Evolutionary conservation across 2,329 filamentous ascomycete genomes (phyloP), one percentile per base, ranked within the genome.

Genomic region (Waltergamsia citrina): DNA sequence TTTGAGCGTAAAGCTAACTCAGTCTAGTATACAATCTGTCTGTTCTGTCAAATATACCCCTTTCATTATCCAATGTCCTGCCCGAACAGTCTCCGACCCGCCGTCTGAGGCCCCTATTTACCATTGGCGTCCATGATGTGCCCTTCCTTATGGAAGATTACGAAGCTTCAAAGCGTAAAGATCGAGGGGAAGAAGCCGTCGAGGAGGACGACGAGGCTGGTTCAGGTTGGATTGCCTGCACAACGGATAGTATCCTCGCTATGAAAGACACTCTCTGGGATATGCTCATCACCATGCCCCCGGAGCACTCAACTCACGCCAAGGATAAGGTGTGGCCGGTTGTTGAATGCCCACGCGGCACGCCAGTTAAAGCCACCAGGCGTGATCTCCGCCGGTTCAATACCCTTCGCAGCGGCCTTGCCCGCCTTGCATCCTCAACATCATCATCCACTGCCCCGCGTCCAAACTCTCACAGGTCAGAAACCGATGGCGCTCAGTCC

Each of bases 81-180:
- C 74, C 80, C 15, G 54, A 71, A 1, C 67, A 69, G 18, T 69
- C 74, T 4, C 67, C 77, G 18, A 68, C 74, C 1, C 69, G 82
- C 39, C 70, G 85, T 38, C 69, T 92, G 20, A 74, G 79, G 17
- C 83, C 90, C 1, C 70, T 98, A n/a, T 98, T 96, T 62, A 87
- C 81, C 34, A 74, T 98, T 38, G 92, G 92, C 32, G 80, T 98
- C 12, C 85, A 94, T 54, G 92, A 98, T 51, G 94, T 98, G 32
- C 75, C 84, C 5, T 77, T 81, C 37, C 69, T 96, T 5, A 68
- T 78, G 44, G 66, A 76, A 36, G 70, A 82, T 41, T 67, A 68
- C n/a, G 61, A 67, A 17, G 60, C 62, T 3, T 57, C 57, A 31
- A 64, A 61, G 50, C 54, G 49, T 41, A 50, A 51, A n/a, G 40